Base-by-base conservation (phyloP, 768 basidiomycete species). In the Sporobolomyces phaffii region DNA sequence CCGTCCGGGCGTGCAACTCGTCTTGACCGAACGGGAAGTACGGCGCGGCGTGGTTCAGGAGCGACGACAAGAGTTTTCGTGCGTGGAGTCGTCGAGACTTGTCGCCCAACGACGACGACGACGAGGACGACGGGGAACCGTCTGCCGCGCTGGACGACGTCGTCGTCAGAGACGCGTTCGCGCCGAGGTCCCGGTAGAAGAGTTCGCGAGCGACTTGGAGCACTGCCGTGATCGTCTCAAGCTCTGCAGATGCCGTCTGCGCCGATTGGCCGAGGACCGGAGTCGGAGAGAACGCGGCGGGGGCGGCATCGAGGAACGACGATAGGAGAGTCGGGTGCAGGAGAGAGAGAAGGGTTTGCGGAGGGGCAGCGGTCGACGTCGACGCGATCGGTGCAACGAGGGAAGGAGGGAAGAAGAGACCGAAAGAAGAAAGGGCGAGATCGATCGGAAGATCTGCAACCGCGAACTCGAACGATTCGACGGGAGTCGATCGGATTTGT, bases 261-360 rank as follows among this genome's bases (percentile, higher is more conserved):
- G 64, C 41, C 22, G 26, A 73, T 83, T 57, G 54, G 15, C 50
- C 22, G n/a, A 51, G 17, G 11, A 43, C 14, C n/a, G 56, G 50
- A 29, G 61, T 58, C 0, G 89, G 87, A 5, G 86, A 82, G 78
- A 94, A 93, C 2, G 88, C 88, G 18, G 83, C 75, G 2, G 93
- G 90, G 6, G 90, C 90, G 70, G 85, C 84, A 76, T 98, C 93
- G 26, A 98, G 83, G 78, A 91, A 90, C 2, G 88, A 86, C 26
- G 90, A 86, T 3, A 91, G 79, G 15, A 97, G 80, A 14, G 86
- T 86, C 5, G 90, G 82, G 72, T 91, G 84, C n/a, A 98, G 78
- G 18, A 86, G 83, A 58, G 83, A 82, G 62, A 87, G 54, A 14
- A 72, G 70, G 22, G 67, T 36, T 34, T 53, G 31, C 26, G 53